phyloP scores from a whole-genome alignment of 2,329 filamentous ascomycete genomes.

The Colletotrichum lindemuthianum region DNA sequence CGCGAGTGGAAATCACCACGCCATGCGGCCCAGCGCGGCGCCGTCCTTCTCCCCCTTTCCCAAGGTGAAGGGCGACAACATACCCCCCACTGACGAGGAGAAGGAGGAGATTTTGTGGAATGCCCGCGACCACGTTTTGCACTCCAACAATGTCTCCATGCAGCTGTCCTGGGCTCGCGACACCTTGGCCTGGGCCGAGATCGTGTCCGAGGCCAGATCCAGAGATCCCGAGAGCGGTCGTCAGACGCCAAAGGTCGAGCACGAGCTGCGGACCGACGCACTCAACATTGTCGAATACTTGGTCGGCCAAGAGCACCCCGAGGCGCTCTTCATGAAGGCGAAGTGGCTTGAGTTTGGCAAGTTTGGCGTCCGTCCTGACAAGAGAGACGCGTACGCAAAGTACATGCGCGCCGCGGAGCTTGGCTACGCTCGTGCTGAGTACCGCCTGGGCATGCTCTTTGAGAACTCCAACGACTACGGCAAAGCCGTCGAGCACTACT shows the following conservation, averaged over 20 bases:
- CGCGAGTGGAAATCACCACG: slow-evolving; percentile 37
- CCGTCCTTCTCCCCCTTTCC: slow-evolving; percentile 94
- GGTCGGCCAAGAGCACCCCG: slow-evolving; percentile 90
- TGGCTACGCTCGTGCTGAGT: slow-evolving; percentile 89
- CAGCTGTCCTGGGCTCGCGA: slow-evolving; percentile 98
- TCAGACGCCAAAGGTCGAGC: slow-evolving; percentile 85
- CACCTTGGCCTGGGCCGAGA: slow-evolving; percentile 87
- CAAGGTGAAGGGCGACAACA: slow-evolving; percentile 84
- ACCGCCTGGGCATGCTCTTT: slow-evolving; percentile 98
- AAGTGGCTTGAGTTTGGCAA: slow-evolving; percentile 99
- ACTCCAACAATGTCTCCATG: slow-evolving; percentile 94
- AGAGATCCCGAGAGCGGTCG: slow-evolving; percentile 65
- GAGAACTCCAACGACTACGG: slow-evolving; percentile 93
- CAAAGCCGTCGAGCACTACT: slow-evolving; percentile 92
- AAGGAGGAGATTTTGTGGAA: slow-evolving; percentile 90
- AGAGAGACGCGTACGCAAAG: slow-evolving; percentile 90
- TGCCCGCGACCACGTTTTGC: slow-evolving; percentile 83
- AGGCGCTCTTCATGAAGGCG: slow-evolving; percentile 91
- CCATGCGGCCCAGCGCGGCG: slow-evolving; percentile 60
- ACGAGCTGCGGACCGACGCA: slow-evolving; percentile 87
- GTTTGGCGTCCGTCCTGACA: slow-evolving; percentile 89
- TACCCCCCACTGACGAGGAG: slow-evolving; percentile 93
- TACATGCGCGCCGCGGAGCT: slow-evolving; percentile 88
- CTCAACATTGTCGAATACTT: slow-evolving; percentile 92
- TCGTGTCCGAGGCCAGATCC: slow-evolving; percentile 79